Evolutionary conservation across 352 stramenopile genomes (phyloP), one percentile per base, ranked within the genome.

Genomic region (Globisporangium camurandrum): DNA sequence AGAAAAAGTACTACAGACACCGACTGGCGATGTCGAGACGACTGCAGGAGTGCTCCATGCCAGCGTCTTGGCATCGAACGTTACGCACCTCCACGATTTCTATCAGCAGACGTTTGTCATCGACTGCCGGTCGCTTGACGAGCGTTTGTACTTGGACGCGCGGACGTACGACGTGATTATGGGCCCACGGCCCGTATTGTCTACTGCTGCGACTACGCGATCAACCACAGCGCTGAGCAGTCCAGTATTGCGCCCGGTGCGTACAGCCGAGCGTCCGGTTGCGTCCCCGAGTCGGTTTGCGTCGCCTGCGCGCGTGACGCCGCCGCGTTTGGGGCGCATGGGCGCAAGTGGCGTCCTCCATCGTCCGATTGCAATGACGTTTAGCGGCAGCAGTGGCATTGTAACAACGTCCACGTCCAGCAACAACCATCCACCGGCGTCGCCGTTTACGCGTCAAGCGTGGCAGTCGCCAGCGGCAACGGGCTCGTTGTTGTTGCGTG

Each of bases 101-200:
- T 87, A 87, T 59, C 46, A 62, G 6, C 39, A 61, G 12, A 62
- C 69, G n/a, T 83, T 80, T 30, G 31, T 87, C 4, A 56, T 62
- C 28, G 52, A 65, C 3, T 75, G 62, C 61, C 61, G 75, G 10
- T 76, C 82, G 48, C 51, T 87, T 16, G 73, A 87, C 39, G 75
- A 87, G 36, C 64, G 68, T 1, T 69, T 85, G 30, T 85, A 75
- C 56, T 26, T 84, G 30, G 57, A 84, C 55, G 34, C 51, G 11
- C 34, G 28, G 3, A 54, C 61, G 19, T 58, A 62, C 42, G 53
- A 62, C 7, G 61, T 66, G 6, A 62, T 84, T 16, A 69, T 79
- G 49, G 71, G 60, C 4, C 53, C 57, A 31, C 49, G 23, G 33
- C 39, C 33, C 2, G 8, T 39, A 17, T 17, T 17, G 5, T 54